phyloP scores from a whole-genome alignment of 169 alveolate genomes.

The Cystoisospora suis region DNA sequence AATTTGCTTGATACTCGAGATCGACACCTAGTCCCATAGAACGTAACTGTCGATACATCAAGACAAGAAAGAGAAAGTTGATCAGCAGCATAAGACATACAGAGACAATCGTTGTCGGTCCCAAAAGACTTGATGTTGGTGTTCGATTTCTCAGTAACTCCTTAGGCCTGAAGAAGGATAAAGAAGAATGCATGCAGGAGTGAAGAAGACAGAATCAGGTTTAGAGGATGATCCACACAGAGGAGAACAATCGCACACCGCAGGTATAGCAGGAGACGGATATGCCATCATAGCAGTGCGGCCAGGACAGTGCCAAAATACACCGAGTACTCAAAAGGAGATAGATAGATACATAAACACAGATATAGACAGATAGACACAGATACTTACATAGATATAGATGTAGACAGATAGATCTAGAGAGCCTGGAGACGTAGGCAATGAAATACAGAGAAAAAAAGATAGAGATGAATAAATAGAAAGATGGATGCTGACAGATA shows the following conservation, averaged over 20 bases:
- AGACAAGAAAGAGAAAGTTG: background rate
- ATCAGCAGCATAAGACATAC: slow-evolving; percentile 76
- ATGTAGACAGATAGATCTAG: background rate
- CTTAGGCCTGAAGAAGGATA: slow-evolving; percentile 71
- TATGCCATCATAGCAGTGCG: too few species aligned
- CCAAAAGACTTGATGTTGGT: slow-evolving; percentile 85
- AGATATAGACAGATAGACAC: background rate
- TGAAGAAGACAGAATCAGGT: too few species aligned
- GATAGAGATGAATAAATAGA: too few species aligned
- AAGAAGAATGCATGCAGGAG: background rate
- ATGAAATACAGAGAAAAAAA: background rate
- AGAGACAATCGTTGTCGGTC: slow-evolving; percentile 83
- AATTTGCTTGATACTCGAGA: slow-evolving; percentile 70
- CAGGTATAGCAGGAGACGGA: too few species aligned
- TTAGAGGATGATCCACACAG: too few species aligned
- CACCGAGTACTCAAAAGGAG: too few species aligned
- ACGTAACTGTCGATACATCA: slow-evolving; percentile 16
- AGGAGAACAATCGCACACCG: too few species aligned
- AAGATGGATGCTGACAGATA: background rate
- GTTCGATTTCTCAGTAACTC: slow-evolving; percentile 79
- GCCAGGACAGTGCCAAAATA: too few species aligned
- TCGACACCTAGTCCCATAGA: slow-evolving; percentile 64
- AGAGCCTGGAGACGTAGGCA: background rate
- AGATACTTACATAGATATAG: background rate
- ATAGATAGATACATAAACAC: background rate